phyloP scores from a whole-genome alignment of 2,329 filamentous ascomycete genomes.

The Hortaea werneckii region DNA sequence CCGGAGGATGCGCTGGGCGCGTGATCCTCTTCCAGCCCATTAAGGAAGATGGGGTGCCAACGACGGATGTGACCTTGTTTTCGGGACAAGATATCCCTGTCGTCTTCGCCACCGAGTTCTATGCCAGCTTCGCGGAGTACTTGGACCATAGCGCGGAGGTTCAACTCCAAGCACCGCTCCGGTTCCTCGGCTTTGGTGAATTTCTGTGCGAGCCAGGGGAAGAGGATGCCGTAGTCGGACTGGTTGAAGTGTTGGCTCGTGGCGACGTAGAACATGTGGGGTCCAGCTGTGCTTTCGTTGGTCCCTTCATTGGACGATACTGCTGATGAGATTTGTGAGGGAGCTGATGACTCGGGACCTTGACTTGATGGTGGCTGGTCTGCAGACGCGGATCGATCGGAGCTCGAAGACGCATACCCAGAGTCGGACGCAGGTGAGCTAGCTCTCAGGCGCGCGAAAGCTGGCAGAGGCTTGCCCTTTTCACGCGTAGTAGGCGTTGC shows the following conservation, averaged over 20 bases:
- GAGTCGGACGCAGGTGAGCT: constrained; percentile 23
- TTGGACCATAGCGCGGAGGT: constrained; percentile 74
- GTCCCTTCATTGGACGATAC: not conserved
- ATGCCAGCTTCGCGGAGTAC: constrained; percentile 42
- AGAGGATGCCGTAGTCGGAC: constrained; percentile 73
- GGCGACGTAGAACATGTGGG: constrained; percentile 64
- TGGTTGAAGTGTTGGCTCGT: constrained; percentile 72
- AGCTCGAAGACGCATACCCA: constrained; percentile 21
- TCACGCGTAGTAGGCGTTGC: constrained; percentile 18
- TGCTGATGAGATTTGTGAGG: constrained; percentile 9
- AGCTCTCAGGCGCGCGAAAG: constrained; percentile 20
- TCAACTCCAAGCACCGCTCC: constrained; percentile 70
- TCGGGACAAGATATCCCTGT: constrained; percentile 29
- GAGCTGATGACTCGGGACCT: not conserved
- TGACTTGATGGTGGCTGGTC: no score
- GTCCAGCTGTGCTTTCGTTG: constrained; percentile 23
- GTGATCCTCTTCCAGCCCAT: constrained; percentile 8
- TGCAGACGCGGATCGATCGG: constrained; percentile 1
- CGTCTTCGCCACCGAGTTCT: constrained; percentile 31
- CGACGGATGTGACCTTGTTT: constrained; percentile 10
- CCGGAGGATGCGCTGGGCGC: constrained; percentile 4
- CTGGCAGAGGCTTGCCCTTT: constrained; percentile 17
- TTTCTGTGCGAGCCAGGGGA: constrained; percentile 53
- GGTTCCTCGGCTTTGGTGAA: constrained; percentile 52
- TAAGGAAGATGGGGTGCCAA: constrained; percentile 18